phyloP scores from a whole-genome alignment of 2,329 filamentous ascomycete species.

The Acrocalymma vagum region DNA sequence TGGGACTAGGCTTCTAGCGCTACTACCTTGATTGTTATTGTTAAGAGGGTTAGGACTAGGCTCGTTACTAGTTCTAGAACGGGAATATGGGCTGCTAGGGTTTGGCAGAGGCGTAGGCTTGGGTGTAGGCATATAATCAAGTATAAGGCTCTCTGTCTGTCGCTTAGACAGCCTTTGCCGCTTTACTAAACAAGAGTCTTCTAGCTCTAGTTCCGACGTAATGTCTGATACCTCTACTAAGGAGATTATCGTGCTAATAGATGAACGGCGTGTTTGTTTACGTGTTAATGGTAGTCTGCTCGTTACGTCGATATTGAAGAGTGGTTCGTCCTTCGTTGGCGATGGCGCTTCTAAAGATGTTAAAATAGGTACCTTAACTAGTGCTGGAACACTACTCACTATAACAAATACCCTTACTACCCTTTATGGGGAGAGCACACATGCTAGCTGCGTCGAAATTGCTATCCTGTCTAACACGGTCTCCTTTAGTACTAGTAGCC shows the following conservation, averaged over 20 bases:
- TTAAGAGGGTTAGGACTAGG: constrained; percentile 8
- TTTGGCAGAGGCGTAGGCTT: constrained; percentile 4
- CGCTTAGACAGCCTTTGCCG: constrained; percentile 3
- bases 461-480: constrained; percentile 9
- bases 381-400: constrained; percentile 14
- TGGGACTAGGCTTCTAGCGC: constrained; percentile 4
- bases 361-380: constrained; percentile 10
- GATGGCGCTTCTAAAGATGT: constrained; percentile 6
- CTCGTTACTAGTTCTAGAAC: constrained; percentile 9
- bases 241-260: constrained; percentile 11
- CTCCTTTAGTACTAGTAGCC: constrained; percentile 12
- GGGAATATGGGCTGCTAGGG: constrained; percentile 3
- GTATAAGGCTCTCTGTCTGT: constrained; percentile 7
- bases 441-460: constrained; percentile 9
- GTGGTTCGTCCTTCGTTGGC: constrained; percentile 7
- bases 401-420: constrained; percentile 10
- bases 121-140: constrained; percentile 7
- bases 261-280: constrained; percentile 14
- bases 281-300: constrained; percentile 9
- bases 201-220: constrained; percentile 8
- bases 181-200: constrained; percentile 10
- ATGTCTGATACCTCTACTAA: constrained; percentile 6
- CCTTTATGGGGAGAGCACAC: constrained; percentile 8
- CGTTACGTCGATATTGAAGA: constrained; percentile 8
- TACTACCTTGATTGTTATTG: constrained; percentile 5